These are phyloP conservation scores for Vitis riparia DNA, from an alignment of 164 flowering plant genomes.

Conservation along the genomic window DNA sequence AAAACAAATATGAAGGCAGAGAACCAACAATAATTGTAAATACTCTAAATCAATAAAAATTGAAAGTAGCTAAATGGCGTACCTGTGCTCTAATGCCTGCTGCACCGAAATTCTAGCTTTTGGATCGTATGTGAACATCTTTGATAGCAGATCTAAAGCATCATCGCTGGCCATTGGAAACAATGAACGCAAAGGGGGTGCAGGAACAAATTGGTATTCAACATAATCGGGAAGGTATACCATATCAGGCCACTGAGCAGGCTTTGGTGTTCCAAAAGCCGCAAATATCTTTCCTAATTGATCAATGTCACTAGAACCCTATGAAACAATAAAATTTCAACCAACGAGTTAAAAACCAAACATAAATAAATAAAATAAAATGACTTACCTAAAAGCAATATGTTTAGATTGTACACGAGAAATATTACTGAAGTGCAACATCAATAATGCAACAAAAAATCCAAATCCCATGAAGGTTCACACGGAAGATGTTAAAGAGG, in stretches of 20 bases:
- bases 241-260: slow-evolving; percentile 95
- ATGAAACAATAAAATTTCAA: not conserved
- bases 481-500: too few relatives aligned
- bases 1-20: slow-evolving; percentile 12
- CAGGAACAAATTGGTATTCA: slow-evolving; percentile 75
- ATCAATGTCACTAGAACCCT: slow-evolving; percentile 97
- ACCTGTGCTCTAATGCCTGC: slow-evolving; percentile 97
- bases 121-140: slow-evolving; percentile 93
- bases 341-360: not conserved
- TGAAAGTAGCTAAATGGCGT: not conserved
- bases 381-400: not conserved
- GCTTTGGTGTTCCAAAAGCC: slow-evolving; percentile 91
- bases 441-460: not conserved
- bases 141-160: slow-evolving; percentile 79
- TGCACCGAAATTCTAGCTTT: slow-evolving; percentile 75
- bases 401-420: not conserved
- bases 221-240: slow-evolving; percentile 89
- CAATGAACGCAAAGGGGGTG: slow-evolving; percentile 72
- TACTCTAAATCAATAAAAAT: not conserved
- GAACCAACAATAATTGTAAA: slow-evolving; percentile 3
- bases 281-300: slow-evolving; percentile 95
- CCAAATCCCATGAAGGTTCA: too few relatives aligned
- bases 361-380: not conserved
- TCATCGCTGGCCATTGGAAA: slow-evolving; percentile 94
- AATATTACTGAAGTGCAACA: not conserved